These are phyloP conservation scores for Candida buenavistaensis DNA, from an alignment of 1,139 yeast species.

Conservation along the genomic window DNA sequence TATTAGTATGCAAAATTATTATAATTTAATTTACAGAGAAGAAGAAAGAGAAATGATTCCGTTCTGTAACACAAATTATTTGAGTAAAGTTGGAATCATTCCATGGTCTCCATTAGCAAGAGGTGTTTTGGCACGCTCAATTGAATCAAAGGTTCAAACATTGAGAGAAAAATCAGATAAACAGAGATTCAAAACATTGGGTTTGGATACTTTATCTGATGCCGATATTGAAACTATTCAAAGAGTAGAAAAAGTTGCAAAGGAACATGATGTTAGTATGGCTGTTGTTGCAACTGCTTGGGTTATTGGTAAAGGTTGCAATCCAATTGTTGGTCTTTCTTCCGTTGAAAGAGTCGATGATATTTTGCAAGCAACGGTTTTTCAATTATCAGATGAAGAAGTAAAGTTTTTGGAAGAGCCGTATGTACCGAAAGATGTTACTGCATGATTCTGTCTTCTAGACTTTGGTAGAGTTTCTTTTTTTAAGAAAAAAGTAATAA, in stretches of 20 bases:
- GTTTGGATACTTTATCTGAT: conserved; percentile 12
- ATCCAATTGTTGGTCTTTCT: conserved; percentile 58
- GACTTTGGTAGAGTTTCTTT: no score
- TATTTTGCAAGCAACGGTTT: conserved; percentile 41
- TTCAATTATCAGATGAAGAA: conserved; percentile 48
- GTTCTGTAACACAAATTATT: conserved; percentile 31
- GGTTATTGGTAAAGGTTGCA: conserved; percentile 50
- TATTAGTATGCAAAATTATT: conserved; percentile 58
- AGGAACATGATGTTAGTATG: conserved; percentile 47
- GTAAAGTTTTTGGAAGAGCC: conserved; percentile 49
- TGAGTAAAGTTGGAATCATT: conserved; percentile 46
- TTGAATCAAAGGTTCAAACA: conserved; percentile 7
- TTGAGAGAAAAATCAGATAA: conserved; percentile 13
- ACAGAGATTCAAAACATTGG: conserved; percentile 7
- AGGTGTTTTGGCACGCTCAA: conserved; percentile 48
- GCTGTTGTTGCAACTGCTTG: conserved; percentile 59
- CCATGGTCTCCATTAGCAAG: conserved; percentile 56
- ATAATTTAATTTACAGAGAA: conserved; percentile 56
- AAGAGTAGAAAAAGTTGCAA: conserved; percentile 56
- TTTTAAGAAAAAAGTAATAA: no score
- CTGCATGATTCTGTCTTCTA: neutral
- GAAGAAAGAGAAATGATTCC: conserved; percentile 63
- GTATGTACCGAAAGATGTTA: conserved; percentile 22
- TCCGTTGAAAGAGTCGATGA: conserved; percentile 54
- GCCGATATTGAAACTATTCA: conserved; percentile 39